phyloP scores from a whole-genome alignment of 257 asterid genomes.

The Salvia miltiorrhiza region DNA sequence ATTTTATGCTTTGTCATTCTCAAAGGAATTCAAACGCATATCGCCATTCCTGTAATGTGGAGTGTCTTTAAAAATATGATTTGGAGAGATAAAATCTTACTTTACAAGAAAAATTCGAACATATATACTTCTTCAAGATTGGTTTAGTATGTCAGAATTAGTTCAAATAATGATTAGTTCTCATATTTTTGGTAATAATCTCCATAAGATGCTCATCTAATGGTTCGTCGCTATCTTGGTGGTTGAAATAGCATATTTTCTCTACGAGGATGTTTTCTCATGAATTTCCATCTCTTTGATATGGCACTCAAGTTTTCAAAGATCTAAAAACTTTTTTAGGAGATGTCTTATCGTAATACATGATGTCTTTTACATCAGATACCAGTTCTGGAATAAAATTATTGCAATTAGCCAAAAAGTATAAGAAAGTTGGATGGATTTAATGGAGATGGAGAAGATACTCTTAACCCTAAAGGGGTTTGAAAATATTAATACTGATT shows the following conservation, averaged over 20 bases:
- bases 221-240: not conserved
- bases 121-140: not conserved
- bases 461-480: not conserved
- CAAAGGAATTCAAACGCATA: not conserved
- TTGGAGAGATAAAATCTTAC: not conserved
- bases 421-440: not conserved
- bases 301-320: not conserved
- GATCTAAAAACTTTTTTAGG: not conserved
- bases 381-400: not conserved
- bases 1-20: not conserved
- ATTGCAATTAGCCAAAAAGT: not conserved
- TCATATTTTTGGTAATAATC: not conserved
- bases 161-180: not conserved
- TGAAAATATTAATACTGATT: not conserved
- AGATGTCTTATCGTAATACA: not conserved
- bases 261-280: not conserved
- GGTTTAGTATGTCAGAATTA: not conserved
- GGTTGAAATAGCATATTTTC: not conserved
- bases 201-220: not conserved
- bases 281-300: not conserved
- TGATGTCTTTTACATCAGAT: not conserved
- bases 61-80: not conserved
- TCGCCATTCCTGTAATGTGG: not conserved
- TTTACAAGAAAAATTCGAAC: not conserved
- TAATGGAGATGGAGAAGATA: not conserved